These are phyloP conservation scores for Penicillium verrucosum DNA, from an alignment of 2,329 filamentous ascomycete genomes.

Conservation along the genomic window DNA sequence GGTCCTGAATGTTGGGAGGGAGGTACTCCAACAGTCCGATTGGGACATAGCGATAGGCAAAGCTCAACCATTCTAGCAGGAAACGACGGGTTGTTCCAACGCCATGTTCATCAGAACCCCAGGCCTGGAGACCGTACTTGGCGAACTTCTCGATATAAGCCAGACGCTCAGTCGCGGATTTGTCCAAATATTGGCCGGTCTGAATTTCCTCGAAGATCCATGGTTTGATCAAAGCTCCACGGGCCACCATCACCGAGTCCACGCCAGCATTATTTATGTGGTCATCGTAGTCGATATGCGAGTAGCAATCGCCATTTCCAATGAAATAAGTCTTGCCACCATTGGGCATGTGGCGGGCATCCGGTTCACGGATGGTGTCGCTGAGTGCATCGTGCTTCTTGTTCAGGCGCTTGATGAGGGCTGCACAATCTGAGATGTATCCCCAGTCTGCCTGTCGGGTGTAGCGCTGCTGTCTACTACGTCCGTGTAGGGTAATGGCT, in stretches of 20 bases:
- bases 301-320: conserved; percentile 95
- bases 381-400: conserved; percentile 61
- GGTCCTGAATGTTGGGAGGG: conserved; percentile 83
- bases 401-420: conserved; percentile 77
- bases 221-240: conserved; percentile 92
- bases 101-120: conserved; percentile 93
- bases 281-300: conserved; percentile 79
- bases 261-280: conserved; percentile 75
- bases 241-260: conserved; percentile 95
- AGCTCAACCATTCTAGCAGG: conserved; percentile 92
- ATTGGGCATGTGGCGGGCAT: conserved; percentile 69
- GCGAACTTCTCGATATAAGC: conserved; percentile 83
- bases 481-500: conserved; percentile 91
- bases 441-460: conserved; percentile 88
- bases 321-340: conserved; percentile 79
- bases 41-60: conserved; percentile 86
- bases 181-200: conserved; percentile 89
- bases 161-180: conserved; percentile 82
- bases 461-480: conserved; percentile 91
- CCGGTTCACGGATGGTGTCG: conserved; percentile 76
- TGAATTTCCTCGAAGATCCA: conserved; percentile 98
- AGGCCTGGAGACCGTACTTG: conserved; percentile 85
- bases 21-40: conserved; percentile 83
- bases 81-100: conserved; percentile 88
- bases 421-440: conserved; percentile 88